Base-by-base conservation (phyloP, 2,329 filamentous ascomycete species). In the Stachybotrys echinatus region DNA sequence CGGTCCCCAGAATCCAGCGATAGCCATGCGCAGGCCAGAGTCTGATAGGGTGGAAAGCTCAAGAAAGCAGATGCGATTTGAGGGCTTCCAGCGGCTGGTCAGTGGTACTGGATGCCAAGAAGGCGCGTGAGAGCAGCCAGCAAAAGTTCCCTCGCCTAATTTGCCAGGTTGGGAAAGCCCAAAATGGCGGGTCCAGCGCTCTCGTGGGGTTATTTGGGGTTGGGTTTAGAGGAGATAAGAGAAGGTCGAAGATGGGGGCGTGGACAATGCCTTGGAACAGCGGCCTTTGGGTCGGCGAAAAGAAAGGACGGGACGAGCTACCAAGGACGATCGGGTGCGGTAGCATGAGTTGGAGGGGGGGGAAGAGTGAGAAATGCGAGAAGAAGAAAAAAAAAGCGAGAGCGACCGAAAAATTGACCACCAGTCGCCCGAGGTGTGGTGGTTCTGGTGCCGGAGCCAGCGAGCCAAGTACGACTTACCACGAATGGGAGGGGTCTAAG, bases 71-170 rank as follows among this genome's bases (percentile, higher is more conserved):
- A 50, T 47, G 40, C 50, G 54, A 23, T 40, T 44, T 51, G 46
- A 40, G 46, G 46, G 52, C 50, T 8, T 34, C 27, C 10, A 56
- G 54, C 49, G 47, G 50, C 49, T 50, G 53, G 50, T 54, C 47
- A 34, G 27, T 54, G 54, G 54, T 51, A 55, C 43, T 49, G 60
- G 55, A 59, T 54, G 62, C 60, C 66, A 67, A 67, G 65, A 59
- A 60, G 63, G 62, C 55, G 63, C 57, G 60, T 59, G 60, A 61
- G 61, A 60, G 63, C 60, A 55, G 59, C 61, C 61, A 64, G 65
- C 67, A 70, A 70, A 70, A 70, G 67, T 70, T 66, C 66, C 67
- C 54, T 69, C 61, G 66, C 61, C 61, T 63, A 67, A 59, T 47
- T 64, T 65, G 58, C 64, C 63, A 48, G 58, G 59, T 62, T 62